Conservation (phyloP, 352 stramenopile species). For the Phytophthora colocasiae region DNA sequence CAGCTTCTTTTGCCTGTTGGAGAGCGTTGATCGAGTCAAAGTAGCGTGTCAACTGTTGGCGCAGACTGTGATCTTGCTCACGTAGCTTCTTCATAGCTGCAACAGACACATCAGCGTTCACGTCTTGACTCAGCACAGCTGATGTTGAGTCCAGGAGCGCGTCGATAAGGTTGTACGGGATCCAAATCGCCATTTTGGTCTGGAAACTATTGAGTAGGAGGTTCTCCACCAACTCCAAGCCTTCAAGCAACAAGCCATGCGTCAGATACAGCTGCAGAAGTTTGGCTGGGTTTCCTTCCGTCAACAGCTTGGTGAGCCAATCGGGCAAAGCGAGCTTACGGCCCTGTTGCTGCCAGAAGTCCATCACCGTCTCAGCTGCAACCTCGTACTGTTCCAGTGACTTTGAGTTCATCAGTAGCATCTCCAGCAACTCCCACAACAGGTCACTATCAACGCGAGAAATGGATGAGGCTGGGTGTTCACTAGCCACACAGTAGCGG, state of each 20-base stretch:
- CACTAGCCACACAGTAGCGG: slow-evolving; percentile 68
- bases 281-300: slow-evolving; percentile 57
- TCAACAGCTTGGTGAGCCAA: slow-evolving; percentile 62
- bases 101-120: slow-evolving; percentile 17
- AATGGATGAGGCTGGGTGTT: slow-evolving; percentile 39
- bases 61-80: slow-evolving; percentile 44
- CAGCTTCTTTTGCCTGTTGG: slow-evolving; percentile 62
- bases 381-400: slow-evolving; percentile 65
- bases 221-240: slow-evolving; percentile 55
- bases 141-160: slow-evolving; percentile 57
- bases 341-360: slow-evolving; percentile 57
- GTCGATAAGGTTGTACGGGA: slow-evolving; percentile 79
- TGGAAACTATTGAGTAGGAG: slow-evolving; percentile 51
- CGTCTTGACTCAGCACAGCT: slow-evolving; percentile 40
- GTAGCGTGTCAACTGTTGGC: slow-evolving; percentile 54
- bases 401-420: slow-evolving; percentile 48
- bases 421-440: slow-evolving; percentile 65
- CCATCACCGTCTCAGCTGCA: slow-evolving; percentile 59
- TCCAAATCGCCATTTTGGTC: slow-evolving; percentile 58
- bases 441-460: slow-evolving; percentile 43
- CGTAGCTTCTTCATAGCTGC: slow-evolving; percentile 33
- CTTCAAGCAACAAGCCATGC: slow-evolving; percentile 71
- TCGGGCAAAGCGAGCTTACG: slow-evolving; percentile 64
- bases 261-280: slow-evolving; percentile 67
- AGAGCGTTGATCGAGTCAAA: slow-evolving; percentile 57